A percentile compares a stretch with the other conserved stretches of the same genome.
phyloP scores from a whole-genome alignment of 129 eudicot species.

The Calendula officinalis region DNA sequence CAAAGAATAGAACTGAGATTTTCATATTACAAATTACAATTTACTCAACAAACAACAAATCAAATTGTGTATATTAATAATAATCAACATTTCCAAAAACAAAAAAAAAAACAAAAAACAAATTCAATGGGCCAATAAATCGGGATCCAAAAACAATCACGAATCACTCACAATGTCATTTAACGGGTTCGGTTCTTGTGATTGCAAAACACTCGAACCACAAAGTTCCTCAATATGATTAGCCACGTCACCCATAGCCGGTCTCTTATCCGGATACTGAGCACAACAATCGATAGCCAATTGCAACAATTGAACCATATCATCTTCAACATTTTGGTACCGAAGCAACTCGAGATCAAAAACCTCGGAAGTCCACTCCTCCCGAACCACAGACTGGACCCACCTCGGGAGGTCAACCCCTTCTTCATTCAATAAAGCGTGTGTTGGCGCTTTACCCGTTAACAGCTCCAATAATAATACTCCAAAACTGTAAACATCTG shows the following conservation, averaged over 20 bases:
- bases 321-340: slow-evolving; percentile 85
- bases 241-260: slow-evolving; percentile 59
- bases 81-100: slow-evolving; percentile 28
- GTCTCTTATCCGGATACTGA: slow-evolving; percentile 78
- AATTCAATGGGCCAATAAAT: slow-evolving; percentile 30
- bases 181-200: slow-evolving; percentile 25
- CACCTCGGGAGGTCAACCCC: slow-evolving; percentile 92
- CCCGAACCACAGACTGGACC: slow-evolving; percentile 89
- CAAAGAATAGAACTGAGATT: slow-evolving; percentile 30
- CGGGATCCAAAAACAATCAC: slow-evolving; percentile 23
- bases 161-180: slow-evolving; percentile 38
- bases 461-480: slow-evolving; percentile 69
- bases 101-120: slow-evolving; percentile 24
- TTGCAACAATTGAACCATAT: slow-evolving; percentile 84
- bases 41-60: slow-evolving; percentile 33
- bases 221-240: slow-evolving; percentile 60
- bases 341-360: slow-evolving; percentile 78
- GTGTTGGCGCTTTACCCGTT: slow-evolving; percentile 85
- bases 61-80: slow-evolving; percentile 25
- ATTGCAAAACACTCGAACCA: slow-evolving; percentile 30
- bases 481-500: slow-evolving; percentile 86
- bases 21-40: slow-evolving; percentile 43
- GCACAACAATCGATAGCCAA: slow-evolving; percentile 76
- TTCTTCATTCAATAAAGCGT: slow-evolving; percentile 66
- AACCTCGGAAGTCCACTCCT: slow-evolving; percentile 85